phyloP scores from a whole-genome alignment of 441 rosid genomes.

The Hypseocharis bilobata region DNA sequence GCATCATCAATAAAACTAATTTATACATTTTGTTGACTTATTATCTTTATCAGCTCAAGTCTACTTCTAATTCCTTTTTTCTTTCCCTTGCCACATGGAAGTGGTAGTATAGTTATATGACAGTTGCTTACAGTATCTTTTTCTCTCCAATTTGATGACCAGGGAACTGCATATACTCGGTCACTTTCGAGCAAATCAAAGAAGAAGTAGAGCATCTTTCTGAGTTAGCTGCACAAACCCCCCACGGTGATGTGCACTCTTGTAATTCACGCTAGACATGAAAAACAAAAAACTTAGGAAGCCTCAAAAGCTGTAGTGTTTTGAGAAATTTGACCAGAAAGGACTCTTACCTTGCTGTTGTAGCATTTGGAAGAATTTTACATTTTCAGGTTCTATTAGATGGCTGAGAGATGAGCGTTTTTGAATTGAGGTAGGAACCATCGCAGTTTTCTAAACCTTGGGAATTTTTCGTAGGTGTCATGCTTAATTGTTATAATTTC shows the following conservation, averaged over 20 bases:
- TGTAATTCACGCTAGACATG: constrained; percentile 31
- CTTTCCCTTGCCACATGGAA: background rate
- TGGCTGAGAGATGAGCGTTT: constrained; percentile 23
- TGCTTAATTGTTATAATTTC: background rate
- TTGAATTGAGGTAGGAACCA: constrained; percentile 27
- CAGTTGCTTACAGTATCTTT: constrained; percentile 6
- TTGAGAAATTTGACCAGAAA: constrained; percentile 26
- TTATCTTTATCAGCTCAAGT: background rate
- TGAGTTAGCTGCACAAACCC: constrained; percentile 23
- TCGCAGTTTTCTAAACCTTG: constrained; percentile 15
- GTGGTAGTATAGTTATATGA: background rate
- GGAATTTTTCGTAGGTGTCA: constrained; percentile 6
- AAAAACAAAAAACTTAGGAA: constrained; percentile 23
- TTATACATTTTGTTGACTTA: background rate
- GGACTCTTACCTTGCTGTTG: constrained; percentile 27
- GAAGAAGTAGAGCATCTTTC: constrained; percentile 48
- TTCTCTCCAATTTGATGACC: constrained; percentile 17
- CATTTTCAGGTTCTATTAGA: constrained; percentile 14
- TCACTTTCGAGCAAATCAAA: constrained; percentile 63
- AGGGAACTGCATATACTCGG: constrained; percentile 82
- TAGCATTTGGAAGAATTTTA: constrained; percentile 30
- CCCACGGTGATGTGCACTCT: constrained; percentile 19
- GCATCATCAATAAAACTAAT: background rate
- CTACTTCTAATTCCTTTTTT: background rate
- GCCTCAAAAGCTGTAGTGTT: constrained; percentile 19